Evolutionary conservation across 169 alveolate species (phyloP), one percentile per base, ranked within the genome.

Genomic region (Cryptosporidium meleagridis): DNA sequence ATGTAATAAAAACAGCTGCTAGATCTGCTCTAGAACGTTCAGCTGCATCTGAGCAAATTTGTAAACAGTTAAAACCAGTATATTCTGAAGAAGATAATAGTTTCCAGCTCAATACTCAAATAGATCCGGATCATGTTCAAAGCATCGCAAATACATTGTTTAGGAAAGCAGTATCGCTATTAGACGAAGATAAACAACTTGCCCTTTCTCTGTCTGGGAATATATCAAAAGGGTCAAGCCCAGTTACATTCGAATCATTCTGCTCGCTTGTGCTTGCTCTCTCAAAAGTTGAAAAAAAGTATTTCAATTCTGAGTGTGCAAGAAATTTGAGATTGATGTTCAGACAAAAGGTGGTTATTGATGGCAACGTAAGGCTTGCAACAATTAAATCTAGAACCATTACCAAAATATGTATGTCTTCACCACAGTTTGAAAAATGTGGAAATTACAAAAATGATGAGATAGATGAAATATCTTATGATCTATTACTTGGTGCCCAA

Each of bases 11-110:
- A 23, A 80, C 89, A 33, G 89, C 89, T 31, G 41, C 89, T 8
- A 80, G 89, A 26, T 80, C 89, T 62, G 89, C 89, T 21, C 70
- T 80, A 29, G 89, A 80, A 23, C 55, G 89, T 16, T 37, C 75
- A n/a, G 89, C 89, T 12, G 55, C 89, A 16, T 61, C 75, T n/a
- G 75, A 80, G 1, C 89, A 80, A 65, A 48, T 80, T 37, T 80
- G 89, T 31, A 80, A 65, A 41, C 55, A 80, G n/a, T 65, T 80
- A 14, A 59, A 80, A 37, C 59, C 72, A 39, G 23, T 61, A 18
- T 80, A 62, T 65, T 62, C 75, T 4, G 75, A 80, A 44, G 62
- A 72, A 48, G 70, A 51, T 14, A 53, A 31, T 37, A 23, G n/a
- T 39, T 3, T 21, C 10, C 37, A 35, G 21, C 4, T 33, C 6